Conservation (phyloP, 257 asterid genomes). For the Prunella vulgaris region DNA sequence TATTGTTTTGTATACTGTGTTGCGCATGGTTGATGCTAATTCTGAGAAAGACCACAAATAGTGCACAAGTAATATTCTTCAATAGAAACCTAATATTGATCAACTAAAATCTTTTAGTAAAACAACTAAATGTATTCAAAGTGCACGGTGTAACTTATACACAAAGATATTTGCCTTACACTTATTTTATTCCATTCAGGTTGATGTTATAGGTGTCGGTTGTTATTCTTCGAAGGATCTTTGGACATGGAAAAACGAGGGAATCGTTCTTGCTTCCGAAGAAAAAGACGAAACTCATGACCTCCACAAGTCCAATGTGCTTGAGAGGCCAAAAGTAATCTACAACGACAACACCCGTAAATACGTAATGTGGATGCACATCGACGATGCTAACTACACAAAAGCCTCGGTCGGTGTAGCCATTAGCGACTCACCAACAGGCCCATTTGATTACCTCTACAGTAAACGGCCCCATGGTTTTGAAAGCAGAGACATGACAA, state of each 20-base stretch:
- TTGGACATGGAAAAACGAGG: conserved; percentile 96
- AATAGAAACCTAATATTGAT: neutral
- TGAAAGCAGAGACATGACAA: conserved; percentile 95
- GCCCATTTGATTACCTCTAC: conserved; percentile 74
- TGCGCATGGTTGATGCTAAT: neutral
- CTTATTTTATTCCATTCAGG: conserved; percentile 42
- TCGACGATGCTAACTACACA: conserved; percentile 86
- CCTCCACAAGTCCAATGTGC: conserved; percentile 74
- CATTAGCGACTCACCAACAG: conserved; percentile 58
- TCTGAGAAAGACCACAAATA: neutral
- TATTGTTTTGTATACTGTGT: neutral
- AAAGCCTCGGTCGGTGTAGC: conserved; percentile 89
- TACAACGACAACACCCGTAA: conserved; percentile 60
- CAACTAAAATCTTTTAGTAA: too few species aligned
- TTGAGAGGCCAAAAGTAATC: conserved; percentile 97
- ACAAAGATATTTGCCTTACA: neutral
- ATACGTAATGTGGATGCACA: conserved; percentile 98
- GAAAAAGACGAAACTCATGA: conserved; percentile 68
- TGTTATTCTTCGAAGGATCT: conserved; percentile 94
- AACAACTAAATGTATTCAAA: too few species aligned
- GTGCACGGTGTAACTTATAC: too few species aligned
- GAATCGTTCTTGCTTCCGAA: conserved; percentile 79
- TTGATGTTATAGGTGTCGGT: conserved; percentile 92
- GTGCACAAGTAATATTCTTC: too few species aligned
- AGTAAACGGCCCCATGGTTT: conserved; percentile 85